Conservation (phyloP, 352 stramenopile genomes). For the Pythium apleroticum region DNA sequence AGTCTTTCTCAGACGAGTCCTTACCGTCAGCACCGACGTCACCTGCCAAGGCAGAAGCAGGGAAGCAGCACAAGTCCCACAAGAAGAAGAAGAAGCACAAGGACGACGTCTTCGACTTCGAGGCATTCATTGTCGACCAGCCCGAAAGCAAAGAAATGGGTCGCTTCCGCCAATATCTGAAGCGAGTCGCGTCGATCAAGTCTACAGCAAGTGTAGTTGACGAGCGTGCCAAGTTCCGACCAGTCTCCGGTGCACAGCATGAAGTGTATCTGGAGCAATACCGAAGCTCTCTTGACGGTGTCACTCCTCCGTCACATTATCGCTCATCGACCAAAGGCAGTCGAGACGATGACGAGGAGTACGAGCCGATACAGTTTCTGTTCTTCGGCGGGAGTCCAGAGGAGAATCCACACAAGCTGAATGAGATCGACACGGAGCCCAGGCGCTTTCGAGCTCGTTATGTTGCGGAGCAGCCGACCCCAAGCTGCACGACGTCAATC, state of each 20-base stretch:
- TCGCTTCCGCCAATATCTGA: constrained; percentile 22
- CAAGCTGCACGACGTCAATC: constrained; percentile 33
- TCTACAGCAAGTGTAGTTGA: not conserved
- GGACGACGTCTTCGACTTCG: not conserved
- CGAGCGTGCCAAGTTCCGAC: constrained; percentile 16
- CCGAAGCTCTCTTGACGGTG: constrained; percentile 8
- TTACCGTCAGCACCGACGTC: not conserved
- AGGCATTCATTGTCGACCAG: constrained; percentile 5
- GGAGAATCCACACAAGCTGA: constrained; percentile 27
- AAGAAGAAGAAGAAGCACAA: constrained; percentile 1
- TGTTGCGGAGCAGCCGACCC: constrained; percentile 4
- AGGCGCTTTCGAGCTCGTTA: constrained; percentile 20
- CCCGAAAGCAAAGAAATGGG: constrained; percentile 14
- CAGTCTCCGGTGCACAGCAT: constrained; percentile 9
- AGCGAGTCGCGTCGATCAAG: constrained; percentile 7
- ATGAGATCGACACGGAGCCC: constrained; percentile 33
- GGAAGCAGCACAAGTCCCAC: not conserved
- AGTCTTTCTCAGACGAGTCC: not conserved
- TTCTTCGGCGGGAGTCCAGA: constrained; percentile 53
- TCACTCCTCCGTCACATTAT: not conserved
- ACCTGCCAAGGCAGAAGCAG: not conserved
- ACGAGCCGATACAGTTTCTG: constrained; percentile 47
- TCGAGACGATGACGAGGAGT: constrained; percentile 8
- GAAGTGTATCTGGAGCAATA: constrained; percentile 17
- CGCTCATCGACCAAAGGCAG: constrained; percentile 18